Evolutionary conservation across 1,284 basidiomycete species (phyloP), one percentile per base, ranked within the genome.

Genomic region (Leccinum griseonigrum): DNA sequence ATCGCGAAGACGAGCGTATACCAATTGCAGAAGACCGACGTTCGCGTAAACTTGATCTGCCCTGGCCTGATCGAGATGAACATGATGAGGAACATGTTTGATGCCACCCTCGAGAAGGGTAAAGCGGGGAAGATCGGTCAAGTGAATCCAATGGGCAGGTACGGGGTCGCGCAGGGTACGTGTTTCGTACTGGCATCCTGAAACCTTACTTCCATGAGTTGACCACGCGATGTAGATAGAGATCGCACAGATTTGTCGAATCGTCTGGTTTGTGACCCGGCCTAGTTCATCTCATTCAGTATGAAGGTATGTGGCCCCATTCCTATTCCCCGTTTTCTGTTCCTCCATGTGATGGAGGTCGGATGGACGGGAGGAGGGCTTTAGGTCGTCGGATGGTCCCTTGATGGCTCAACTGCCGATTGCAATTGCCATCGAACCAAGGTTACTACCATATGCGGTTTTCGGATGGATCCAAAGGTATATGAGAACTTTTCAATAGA

Each of bases 21-120:
- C 74, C 92, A 95, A 74, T 82, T 97, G 16, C 82, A 86, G 63
- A 88, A 84, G 66, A 88, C 87, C 2, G 91, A 94, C 73, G 83
- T 98, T 64, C 88, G 95, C 43, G 90, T 97, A 65, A 97, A 97
- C 75, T 85, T 91, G n/a, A 86, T 97, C 64, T 96, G 94, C 71
- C 95, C 95, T 2, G 95, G 95, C 18, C 77, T 97, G 56, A 95
- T 97, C 68, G 91, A 96, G 77, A 96, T 94, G 2, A 90, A 88
- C 38, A 95, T 96, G 92, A 95, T 94, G 0, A 76, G 76, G 58
- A 70, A 70, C 6, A 82, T 87, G 18, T 97, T 97, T 68, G 86
- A 92, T 31, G 83, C 84, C 60, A 94, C 95, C 29, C 85, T 89
- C 40, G 74, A 84, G 63, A 83, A 87, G 36, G 95, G 95, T 10